Conservation (phyloP, 495 filamentous ascomycete genomes). For the Penicillium mononematosum region DNA sequence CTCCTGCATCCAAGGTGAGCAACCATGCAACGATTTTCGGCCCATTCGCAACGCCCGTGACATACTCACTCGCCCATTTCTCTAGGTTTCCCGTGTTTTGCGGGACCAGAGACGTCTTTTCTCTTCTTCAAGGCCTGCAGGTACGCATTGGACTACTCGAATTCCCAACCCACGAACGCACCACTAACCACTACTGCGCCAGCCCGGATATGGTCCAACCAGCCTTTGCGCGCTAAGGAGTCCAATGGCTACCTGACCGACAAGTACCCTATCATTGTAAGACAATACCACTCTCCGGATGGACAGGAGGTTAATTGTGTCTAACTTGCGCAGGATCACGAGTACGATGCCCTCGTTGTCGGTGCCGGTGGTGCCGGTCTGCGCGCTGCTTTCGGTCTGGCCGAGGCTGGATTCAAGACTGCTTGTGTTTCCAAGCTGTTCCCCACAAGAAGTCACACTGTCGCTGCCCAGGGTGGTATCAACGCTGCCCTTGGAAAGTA, state of each 20-base stretch:
- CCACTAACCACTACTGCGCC: constrained; percentile 34
- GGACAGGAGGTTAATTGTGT: constrained; percentile 13
- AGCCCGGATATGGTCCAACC: constrained; percentile 79
- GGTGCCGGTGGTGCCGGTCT: constrained; percentile 93
- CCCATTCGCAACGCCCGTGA: constrained; percentile 15
- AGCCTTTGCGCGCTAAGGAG: constrained; percentile 87
- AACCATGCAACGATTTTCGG: constrained; percentile 27
- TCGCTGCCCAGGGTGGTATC: constrained; percentile 79
- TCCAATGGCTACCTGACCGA: constrained; percentile 75
- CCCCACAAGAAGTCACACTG: constrained; percentile 92
- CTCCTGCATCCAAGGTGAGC: constrained; percentile 56
- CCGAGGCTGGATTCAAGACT: constrained; percentile 96
- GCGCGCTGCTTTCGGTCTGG: constrained; percentile 92
- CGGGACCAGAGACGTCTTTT: constrained; percentile 68
- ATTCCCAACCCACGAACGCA: constrained; percentile 11
- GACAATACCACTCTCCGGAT: constrained; percentile 31
- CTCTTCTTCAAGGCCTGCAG: constrained; percentile 78
- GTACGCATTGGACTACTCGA: constrained; percentile 49
- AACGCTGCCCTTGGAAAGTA: constrained; percentile 93
- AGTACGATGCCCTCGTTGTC: constrained; percentile 88
- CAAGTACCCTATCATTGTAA: constrained; percentile 91
- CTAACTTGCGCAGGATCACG: constrained; percentile 59
- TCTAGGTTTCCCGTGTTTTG: constrained; percentile 47
- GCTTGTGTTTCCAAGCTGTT: constrained; percentile 98
- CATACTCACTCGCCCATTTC: constrained; percentile 26